Evolutionary conservation across 208 protist species (phyloP).

Genomic region (Leishmania lainsoni): DNA sequence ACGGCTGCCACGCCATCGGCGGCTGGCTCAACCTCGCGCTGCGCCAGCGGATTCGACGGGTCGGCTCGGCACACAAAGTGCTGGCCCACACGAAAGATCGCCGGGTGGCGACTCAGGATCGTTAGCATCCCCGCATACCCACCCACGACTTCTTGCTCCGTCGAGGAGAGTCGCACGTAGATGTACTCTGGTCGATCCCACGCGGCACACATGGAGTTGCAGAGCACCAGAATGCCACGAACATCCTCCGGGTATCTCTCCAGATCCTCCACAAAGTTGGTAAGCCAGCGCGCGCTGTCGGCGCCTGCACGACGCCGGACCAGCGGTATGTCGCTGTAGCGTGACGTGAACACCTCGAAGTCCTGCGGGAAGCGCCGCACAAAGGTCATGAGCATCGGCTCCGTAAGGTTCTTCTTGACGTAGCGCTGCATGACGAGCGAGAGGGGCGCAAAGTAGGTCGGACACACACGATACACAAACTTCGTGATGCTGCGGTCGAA

Average conservation of each 20-base stretch:
- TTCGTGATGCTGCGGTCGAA: slow-evolving; percentile 45
- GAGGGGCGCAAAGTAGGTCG: slow-evolving; percentile 73
- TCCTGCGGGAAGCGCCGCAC: slow-evolving; percentile 41
- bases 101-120: slow-evolving; percentile 64
- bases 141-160: slow-evolving; percentile 47
- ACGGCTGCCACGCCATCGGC: slow-evolving; percentile 49
- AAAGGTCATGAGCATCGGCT: slow-evolving; percentile 38
- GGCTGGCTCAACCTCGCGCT: slow-evolving; percentile 51
- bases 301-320: slow-evolving; percentile 67
- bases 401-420: slow-evolving; percentile 77
- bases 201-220: slow-evolving; percentile 50
- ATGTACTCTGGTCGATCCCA: slow-evolving; percentile 88
- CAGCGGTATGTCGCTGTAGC: slow-evolving; percentile 55
- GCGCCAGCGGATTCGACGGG: slow-evolving; percentile 57
- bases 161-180: slow-evolving; percentile 63
- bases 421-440: slow-evolving; percentile 78
- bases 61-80: slow-evolving; percentile 78
- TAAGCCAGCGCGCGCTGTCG: slow-evolving; percentile 70
- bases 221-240: slow-evolving; percentile 51
- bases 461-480: slow-evolving; percentile 76
- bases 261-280: slow-evolving; percentile 66
- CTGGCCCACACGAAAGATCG: slow-evolving; percentile 66
- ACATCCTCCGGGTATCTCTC: slow-evolving; percentile 75
- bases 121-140: slow-evolving; percentile 69
- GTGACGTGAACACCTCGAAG: slow-evolving; percentile 63